Conservation (phyloP, 2,329 filamentous ascomycete genomes). For the Colletotrichum sp. region DNA sequence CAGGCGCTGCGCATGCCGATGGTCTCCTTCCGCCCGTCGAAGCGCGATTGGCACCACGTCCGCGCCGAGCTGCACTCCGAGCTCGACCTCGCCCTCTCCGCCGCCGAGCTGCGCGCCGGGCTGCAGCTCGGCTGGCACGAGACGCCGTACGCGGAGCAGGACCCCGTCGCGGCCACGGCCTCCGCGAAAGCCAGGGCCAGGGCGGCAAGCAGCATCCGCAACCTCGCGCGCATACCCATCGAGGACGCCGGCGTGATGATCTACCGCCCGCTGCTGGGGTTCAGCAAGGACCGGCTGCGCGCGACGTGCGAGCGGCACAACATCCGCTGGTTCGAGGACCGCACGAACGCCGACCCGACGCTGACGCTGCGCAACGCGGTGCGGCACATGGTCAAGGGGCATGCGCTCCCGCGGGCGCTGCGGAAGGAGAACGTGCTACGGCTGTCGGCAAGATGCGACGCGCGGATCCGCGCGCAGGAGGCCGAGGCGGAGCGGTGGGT, state of each 20-base stretch:
- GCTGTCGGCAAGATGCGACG: constrained; percentile 59
- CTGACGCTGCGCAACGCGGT: constrained; percentile 84
- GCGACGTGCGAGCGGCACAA: constrained; percentile 73
- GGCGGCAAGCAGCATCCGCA: constrained; percentile 6
- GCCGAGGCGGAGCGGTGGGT: constrained; percentile 61
- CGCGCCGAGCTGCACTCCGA: constrained; percentile 21
- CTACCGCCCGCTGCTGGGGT: constrained; percentile 72
- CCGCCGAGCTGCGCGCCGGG: constrained; percentile 15
- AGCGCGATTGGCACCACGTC: constrained; percentile 25
- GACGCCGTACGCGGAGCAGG: constrained; percentile 22
- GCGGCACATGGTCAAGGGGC: constrained; percentile 64
- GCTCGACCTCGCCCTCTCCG: constrained; percentile 31
- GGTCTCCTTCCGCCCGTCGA: constrained; percentile 40
- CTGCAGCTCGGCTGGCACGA: constrained; percentile 19
- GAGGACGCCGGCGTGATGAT: constrained; percentile 72
- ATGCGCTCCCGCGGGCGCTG: constrained; percentile 72
- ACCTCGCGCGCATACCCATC: constrained; percentile 34
- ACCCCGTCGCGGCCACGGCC: constrained; percentile 24
- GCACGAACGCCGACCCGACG: constrained; percentile 79
- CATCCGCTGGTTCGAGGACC: constrained; percentile 82
- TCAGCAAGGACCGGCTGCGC: constrained; percentile 75
- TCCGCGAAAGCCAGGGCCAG: constrained; percentile 12
- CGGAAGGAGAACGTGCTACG: constrained; percentile 67
- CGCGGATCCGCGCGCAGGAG: constrained; percentile 48
- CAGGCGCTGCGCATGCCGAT: constrained; percentile 39